Percentiles rank a stretch among this genome's conserved stretches.
These are phyloP conservation scores for Candida manassasensis DNA, from an alignment of 805 yeast species.

Conservation along the genomic window DNA sequence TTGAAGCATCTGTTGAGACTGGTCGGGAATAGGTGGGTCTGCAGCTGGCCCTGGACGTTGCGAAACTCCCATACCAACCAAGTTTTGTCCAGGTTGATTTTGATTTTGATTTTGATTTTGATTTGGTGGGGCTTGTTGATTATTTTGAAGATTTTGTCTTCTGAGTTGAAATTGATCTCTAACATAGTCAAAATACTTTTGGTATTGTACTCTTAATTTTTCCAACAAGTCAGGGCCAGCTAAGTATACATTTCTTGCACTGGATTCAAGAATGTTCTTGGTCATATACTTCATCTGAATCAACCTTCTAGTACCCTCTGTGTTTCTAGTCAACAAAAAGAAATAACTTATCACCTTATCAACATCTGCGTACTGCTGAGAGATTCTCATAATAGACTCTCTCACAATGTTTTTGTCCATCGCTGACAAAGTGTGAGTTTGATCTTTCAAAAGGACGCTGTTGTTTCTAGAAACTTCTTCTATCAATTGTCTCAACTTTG, in stretches of 20 bases:
- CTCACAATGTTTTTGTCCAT: slow-evolving; percentile 62
- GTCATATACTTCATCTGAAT: slow-evolving; percentile 77
- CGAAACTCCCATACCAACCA: slow-evolving; percentile 1
- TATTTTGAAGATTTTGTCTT: slow-evolving; percentile 31
- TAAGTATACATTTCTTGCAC: slow-evolving; percentile 59
- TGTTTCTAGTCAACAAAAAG: slow-evolving; percentile 68
- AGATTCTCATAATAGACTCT: slow-evolving; percentile 47
- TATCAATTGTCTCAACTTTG: slow-evolving; percentile 55
- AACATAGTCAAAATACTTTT: slow-evolving; percentile 69
- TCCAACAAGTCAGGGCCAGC: slow-evolving; percentile 72
- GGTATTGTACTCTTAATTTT: slow-evolving; percentile 66
- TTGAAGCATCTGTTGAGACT: slow-evolving; percentile 16
- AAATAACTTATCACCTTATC: slow-evolving; percentile 78
- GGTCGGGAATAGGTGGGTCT: slow-evolving; percentile 11
- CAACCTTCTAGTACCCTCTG: slow-evolving; percentile 69
- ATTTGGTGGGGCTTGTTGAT: slow-evolving; percentile 20
- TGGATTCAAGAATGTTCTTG: slow-evolving; percentile 66
- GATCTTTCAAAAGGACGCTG: slow-evolving; percentile 64
- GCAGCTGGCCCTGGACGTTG: slow-evolving; percentile 7
- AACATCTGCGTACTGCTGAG: slow-evolving; percentile 61
- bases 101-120: slow-evolving; percentile 14
- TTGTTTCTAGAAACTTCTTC: slow-evolving; percentile 61
- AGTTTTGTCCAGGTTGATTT: background rate
- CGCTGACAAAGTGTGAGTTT: slow-evolving; percentile 54
- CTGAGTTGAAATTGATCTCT: slow-evolving; percentile 51